Evolutionary conservation across 768 basidiomycete species (phyloP), one percentile per base, ranked within the genome.

Genomic region (Leccinum barrowsii): DNA sequence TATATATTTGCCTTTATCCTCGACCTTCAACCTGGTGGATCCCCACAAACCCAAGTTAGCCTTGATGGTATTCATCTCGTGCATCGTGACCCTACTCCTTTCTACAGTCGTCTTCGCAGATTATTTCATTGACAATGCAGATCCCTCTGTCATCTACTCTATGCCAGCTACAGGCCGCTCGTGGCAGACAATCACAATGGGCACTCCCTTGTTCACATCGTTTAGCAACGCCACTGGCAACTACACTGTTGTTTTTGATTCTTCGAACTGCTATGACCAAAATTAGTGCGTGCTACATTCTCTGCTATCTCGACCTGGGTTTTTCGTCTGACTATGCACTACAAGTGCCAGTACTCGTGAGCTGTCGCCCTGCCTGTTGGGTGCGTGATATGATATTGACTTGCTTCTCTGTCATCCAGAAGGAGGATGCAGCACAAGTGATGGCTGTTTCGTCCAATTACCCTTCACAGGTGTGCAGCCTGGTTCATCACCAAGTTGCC

Each of bases 121-220:
- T 44, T 69, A 68, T 54, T 37, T 60, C 22, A 53, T 70, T 17
- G 68, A 69, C 59, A 70, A 69, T 42, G 64, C 63, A 24, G 62
- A 69, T 21, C 21, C 54, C 5, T 68, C 69, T n/a, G 48, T 69
- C 24, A 0, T 24, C 21, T 70, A 69, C 52, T 44, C 68, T 21
- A 61, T 63, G 58, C 52, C 68, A 5, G 52, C 67, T 5, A 61
- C 60, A 21, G 64, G 62, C 24, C 28, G 1, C 3, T 22, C n/a
- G 24, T 69, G 68, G 68, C 21, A 53, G 35, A 55, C 55, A 24
- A 66, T 59, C 44, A 56, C 66, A 4, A 40, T 21, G 28, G 4
- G 1, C 1, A 55, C 52, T 22, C 60, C 62, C 22, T 22, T 0
- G 7, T 12, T 13, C 12, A 37, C 65, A 15, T 10, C 21, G 1